Percentiles rank a stretch among this genome's conserved stretches.
Evolutionary conservation across 495 filamentous ascomycete genomes (phyloP).

Genomic region (Sabuloglossum arenarium): DNA sequence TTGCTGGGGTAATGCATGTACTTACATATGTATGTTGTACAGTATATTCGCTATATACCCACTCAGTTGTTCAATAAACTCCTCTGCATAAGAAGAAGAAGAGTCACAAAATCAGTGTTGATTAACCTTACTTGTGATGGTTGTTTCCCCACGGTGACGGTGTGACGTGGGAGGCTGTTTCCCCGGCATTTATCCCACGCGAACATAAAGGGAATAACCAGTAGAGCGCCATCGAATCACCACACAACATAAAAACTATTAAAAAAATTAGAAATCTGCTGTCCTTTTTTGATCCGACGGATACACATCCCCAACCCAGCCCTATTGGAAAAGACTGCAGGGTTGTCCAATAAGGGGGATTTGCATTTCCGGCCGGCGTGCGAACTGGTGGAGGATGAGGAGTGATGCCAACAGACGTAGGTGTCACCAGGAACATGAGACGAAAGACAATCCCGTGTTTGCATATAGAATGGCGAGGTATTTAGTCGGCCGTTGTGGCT

Average conservation of each 20-base stretch:
- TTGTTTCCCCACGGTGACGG: too few relatives aligned
- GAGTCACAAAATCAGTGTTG: too few relatives aligned
- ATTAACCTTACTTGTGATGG: too few relatives aligned
- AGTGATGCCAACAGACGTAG: slow-evolving; percentile 10
- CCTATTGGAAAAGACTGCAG: slow-evolving; percentile 19
- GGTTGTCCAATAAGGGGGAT: not conserved
- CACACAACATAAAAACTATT: too few relatives aligned
- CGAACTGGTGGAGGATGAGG: slow-evolving; percentile 61
- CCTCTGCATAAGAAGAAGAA: not conserved
- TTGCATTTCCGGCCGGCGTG: slow-evolving; percentile 59
- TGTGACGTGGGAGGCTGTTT: too few relatives aligned
- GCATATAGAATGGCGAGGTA: not conserved
- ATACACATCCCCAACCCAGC: slow-evolving; percentile 82
- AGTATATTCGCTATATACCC: not conserved
- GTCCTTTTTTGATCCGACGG: slow-evolving; percentile 62
- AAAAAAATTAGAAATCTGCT: slow-evolving; percentile 70
- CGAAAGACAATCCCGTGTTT: not conserved
- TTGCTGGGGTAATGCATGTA: not conserved
- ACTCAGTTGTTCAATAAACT: too few relatives aligned
- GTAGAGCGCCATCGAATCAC: too few relatives aligned
- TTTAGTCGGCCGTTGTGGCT: not conserved
- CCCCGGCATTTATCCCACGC: too few relatives aligned
- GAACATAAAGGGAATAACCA: too few relatives aligned
- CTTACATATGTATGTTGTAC: too few relatives aligned
- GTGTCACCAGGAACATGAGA: not conserved